Evolutionary conservation across 208 protist genomes (phyloP).

Genomic region (Trypanosoma brucei): DNA sequence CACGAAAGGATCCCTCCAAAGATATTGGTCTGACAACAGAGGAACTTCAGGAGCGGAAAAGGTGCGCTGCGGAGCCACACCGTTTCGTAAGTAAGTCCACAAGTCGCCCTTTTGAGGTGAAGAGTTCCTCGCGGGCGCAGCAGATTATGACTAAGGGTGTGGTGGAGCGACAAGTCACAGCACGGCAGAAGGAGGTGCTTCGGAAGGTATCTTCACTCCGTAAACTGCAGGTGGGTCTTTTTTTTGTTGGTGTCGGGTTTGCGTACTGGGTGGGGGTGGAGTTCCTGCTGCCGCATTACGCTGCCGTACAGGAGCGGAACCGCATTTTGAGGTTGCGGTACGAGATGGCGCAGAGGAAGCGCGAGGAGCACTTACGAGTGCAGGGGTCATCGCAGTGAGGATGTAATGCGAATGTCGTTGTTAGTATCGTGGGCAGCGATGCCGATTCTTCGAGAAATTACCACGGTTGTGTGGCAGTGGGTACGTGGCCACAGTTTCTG

Average conservation of each 20-base stretch:
- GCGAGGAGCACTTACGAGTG: conserved; percentile 22
- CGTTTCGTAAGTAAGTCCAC: conserved; percentile 41
- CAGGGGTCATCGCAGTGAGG: background rate
- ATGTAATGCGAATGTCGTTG: no score
- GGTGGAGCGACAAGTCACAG: conserved; percentile 54
- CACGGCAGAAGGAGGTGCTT: conserved; percentile 48
- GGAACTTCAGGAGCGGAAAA: conserved; percentile 60
- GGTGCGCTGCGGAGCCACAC: conserved; percentile 42
- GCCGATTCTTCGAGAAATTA: no score
- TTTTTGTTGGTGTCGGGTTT: conserved; percentile 30
- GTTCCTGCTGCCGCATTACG: conserved; percentile 67
- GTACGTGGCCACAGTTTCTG: no score
- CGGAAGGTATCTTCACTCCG: conserved; percentile 49
- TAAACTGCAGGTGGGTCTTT: conserved; percentile 42
- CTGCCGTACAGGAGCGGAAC: conserved; percentile 65
- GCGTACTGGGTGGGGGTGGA: conserved; percentile 38
- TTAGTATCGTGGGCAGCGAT: no score
- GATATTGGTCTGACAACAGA: conserved; percentile 62
- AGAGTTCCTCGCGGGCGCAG: conserved; percentile 76
- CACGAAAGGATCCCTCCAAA: conserved; percentile 48
- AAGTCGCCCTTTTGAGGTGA: conserved; percentile 60
- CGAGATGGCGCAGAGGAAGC: conserved; percentile 43
- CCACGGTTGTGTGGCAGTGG: no score
- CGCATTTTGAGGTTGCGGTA: conserved; percentile 50
- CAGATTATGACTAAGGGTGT: conserved; percentile 81